Percentiles rank a stretch among this genome's conserved stretches.
Conservation (phyloP, 2,329 filamentous ascomycete genomes). For the Bipolaris victoriae region DNA sequence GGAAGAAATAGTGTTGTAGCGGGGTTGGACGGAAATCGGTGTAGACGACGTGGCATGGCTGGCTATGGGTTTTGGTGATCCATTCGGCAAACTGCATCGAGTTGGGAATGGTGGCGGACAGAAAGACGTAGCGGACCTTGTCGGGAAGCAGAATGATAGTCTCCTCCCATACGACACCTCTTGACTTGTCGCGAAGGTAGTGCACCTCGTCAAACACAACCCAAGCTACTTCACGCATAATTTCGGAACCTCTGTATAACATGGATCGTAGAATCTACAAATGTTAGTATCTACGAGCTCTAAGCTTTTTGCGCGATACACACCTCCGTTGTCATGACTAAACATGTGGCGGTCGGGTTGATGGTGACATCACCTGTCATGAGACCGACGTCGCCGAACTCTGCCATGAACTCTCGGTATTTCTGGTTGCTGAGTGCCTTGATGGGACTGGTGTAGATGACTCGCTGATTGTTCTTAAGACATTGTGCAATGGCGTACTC, state of each 20-base stretch:
- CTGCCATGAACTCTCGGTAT: constrained; percentile 92
- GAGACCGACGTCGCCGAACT: constrained; percentile 94
- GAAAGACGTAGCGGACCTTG: constrained; percentile 97
- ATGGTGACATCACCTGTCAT: constrained; percentile 99
- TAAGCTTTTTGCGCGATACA: constrained; percentile 2
- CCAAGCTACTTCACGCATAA: constrained; percentile 99
- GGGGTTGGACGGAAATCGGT: constrained; percentile 98
- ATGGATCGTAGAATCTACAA: constrained; percentile 90
- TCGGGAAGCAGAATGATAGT: constrained; percentile 97
- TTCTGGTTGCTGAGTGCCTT: constrained; percentile 99
- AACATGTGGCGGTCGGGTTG: constrained; percentile 95
- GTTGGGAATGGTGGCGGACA: constrained; percentile 97
- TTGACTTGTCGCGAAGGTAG: constrained; percentile 91
- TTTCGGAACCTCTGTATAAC: constrained; percentile 97
- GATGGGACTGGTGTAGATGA: constrained; percentile 99
- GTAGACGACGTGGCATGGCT: constrained; percentile 98
- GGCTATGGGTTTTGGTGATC: constrained; percentile 97
- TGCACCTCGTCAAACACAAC: constrained; percentile 99
- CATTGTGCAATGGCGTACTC: constrained; percentile 99
- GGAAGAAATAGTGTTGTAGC: constrained; percentile 97
- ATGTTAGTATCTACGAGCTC: constrained; percentile 23
- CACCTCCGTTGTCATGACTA: constrained; percentile 96
- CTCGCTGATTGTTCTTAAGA: constrained; percentile 93
- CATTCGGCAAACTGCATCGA: constrained; percentile 99
- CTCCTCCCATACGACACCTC: constrained; percentile 99